A percentile compares a stretch with the other conserved stretches of the same genome.
These are phyloP conservation scores for Ustilago xerochloae DNA, from an alignment of 1,284 basidiomycete species.

Conservation along the genomic window DNA sequence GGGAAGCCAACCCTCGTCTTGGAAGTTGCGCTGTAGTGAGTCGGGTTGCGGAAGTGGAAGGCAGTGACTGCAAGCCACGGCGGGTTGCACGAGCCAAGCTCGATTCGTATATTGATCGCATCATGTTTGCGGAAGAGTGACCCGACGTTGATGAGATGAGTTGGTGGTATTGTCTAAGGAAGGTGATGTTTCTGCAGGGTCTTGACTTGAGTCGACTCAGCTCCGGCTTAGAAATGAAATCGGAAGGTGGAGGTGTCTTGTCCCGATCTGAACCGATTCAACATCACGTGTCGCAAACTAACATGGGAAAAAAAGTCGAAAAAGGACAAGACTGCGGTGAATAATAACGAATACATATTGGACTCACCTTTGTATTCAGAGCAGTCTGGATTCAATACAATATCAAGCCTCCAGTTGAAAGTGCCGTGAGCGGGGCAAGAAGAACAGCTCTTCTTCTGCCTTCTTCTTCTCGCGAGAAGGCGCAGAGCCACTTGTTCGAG, in stretches of 20 bases:
- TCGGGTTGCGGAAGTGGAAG: conserved; percentile 8
- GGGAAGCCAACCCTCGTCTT: conserved; percentile 1
- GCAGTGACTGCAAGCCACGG: neutral
- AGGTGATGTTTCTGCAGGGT: conserved; percentile 11
- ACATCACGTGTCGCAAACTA: conserved; percentile 5
- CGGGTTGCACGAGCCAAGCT: conserved; percentile 7
- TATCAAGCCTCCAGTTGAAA: neutral
- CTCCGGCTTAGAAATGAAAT: neutral
- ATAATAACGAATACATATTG: conserved; percentile 8
- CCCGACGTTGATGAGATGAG: neutral
- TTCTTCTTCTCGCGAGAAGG: too few relatives aligned
- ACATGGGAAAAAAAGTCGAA: neutral
- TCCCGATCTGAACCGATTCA: conserved; percentile 5
- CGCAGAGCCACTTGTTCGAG: too few relatives aligned
- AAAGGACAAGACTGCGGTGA: conserved; percentile 27
- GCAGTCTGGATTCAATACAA: neutral
- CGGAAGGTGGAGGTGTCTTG: conserved; percentile 15
- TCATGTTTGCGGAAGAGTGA: conserved; percentile 2
- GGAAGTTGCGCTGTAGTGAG: neutral
- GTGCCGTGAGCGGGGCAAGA: conserved; percentile 10
- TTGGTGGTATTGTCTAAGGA: conserved; percentile 1
- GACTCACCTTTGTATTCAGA: neutral
- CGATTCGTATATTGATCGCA: conserved; percentile 13
- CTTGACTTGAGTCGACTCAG: neutral
- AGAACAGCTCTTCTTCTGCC: conserved; percentile 1